Conservation (phyloP, 2,329 filamentous ascomycete species). For the Arachnomyces sp. region DNA sequence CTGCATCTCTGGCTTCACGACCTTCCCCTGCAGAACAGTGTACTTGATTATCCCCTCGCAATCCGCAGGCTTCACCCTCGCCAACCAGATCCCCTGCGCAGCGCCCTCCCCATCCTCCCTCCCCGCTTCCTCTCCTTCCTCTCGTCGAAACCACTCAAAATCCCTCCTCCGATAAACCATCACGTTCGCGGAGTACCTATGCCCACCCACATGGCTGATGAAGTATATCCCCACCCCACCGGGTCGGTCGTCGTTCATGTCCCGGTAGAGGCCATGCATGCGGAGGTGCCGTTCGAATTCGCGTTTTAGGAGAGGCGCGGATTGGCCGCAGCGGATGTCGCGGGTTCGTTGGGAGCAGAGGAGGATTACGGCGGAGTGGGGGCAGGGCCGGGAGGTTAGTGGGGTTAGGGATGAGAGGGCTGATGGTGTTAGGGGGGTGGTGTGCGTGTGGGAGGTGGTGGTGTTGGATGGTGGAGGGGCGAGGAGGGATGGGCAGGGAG, state of each 20-base stretch:
- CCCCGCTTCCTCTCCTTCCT: conserved; percentile 24
- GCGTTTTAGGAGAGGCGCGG: conserved; percentile 75
- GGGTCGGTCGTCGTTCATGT: conserved; percentile 77
- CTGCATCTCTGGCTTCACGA: conserved; percentile 81
- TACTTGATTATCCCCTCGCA: conserved; percentile 87
- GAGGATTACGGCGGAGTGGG: conserved; percentile 78
- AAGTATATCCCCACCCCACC: conserved; percentile 95
- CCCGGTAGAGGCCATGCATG: conserved; percentile 73
- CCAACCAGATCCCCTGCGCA: conserved; percentile 87
- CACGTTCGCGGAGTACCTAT: conserved; percentile 93
- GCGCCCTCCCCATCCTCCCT: conserved; percentile 46
- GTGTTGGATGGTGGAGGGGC: not conserved
- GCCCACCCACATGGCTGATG: conserved; percentile 89
- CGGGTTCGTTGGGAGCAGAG: conserved; percentile 93
- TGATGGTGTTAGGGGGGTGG: conserved; percentile 10
- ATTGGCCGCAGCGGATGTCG: conserved; percentile 89
- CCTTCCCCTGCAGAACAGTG: conserved; percentile 85
- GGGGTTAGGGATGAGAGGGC: conserved; percentile 24
- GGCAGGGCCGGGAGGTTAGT: conserved; percentile 57
- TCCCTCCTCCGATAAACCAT: conserved; percentile 69
- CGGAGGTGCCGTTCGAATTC: conserved; percentile 87
- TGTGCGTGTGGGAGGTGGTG: conserved; percentile 1
- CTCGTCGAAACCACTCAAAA: conserved; percentile 24
- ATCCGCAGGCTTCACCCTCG: conserved; percentile 73
- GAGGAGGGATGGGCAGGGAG: not conserved